These are phyloP conservation scores for Hymenoscyphus fraxineus DNA, from an alignment of 2,329 filamentous ascomycete genomes.

Conservation along the genomic window DNA sequence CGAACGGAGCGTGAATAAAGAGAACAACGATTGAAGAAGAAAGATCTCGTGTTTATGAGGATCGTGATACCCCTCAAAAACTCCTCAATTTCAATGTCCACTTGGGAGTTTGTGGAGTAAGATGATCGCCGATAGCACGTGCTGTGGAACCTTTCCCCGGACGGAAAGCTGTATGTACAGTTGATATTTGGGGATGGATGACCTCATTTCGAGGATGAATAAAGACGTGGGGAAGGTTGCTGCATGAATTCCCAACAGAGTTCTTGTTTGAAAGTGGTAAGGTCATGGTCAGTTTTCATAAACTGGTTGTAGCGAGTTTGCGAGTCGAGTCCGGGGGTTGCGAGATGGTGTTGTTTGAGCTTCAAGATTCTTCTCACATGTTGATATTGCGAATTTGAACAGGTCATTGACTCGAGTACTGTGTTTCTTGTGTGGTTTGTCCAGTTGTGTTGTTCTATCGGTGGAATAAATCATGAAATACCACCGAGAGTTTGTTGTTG, in stretches of 20 bases:
- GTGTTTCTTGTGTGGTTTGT: background rate
- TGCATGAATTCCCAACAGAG: constrained; percentile 1
- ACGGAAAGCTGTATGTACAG: background rate
- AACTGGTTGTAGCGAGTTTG: background rate
- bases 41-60: background rate
- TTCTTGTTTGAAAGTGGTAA: background rate
- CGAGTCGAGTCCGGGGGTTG: background rate
- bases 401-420: background rate
- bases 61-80: background rate
- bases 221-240: background rate
- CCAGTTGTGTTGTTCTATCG: background rate
- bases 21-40: background rate
- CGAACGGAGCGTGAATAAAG: background rate
- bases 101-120: background rate
- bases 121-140: background rate
- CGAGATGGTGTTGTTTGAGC: background rate
- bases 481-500: background rate
- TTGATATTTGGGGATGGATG: background rate
- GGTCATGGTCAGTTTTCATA: background rate
- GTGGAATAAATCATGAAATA: background rate
- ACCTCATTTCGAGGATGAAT: background rate
- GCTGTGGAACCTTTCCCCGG: background rate
- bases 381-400: background rate
- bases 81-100: background rate
- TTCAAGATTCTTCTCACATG: background rate